phyloP scores from a whole-genome alignment of 2,329 filamentous ascomycete genomes.

The Talaromyces sp. region DNA sequence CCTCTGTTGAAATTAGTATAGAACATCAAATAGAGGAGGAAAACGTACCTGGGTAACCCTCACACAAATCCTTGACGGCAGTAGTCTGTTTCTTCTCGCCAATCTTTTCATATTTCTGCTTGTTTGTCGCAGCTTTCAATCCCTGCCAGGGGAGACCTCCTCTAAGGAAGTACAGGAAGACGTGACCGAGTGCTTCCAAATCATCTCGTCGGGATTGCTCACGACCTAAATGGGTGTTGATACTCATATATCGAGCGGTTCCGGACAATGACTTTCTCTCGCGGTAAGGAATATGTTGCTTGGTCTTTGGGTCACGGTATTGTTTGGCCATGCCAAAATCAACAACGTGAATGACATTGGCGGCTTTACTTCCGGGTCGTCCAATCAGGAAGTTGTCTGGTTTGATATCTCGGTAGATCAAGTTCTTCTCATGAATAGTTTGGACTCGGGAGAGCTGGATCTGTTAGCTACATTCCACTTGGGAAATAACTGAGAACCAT shows the following conservation, averaged over 20 bases:
- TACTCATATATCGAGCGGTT: conserved; percentile 98
- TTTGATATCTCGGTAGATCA: conserved; percentile 99
- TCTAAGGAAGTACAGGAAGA: conserved; percentile 67
- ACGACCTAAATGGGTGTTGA: conserved; percentile 95
- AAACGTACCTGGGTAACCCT: conserved; percentile 72
- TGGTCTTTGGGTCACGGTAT: conserved; percentile 97
- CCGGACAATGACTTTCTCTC: conserved; percentile 96
- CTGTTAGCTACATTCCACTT: conserved; percentile 23
- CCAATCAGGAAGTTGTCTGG: conserved; percentile 99
- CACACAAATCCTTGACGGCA: conserved; percentile 91
- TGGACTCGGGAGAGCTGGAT: conserved; percentile 79
- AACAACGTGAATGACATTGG: conserved; percentile 96
- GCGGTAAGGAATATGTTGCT: conserved; percentile 96
- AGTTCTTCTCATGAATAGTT: conserved; percentile 96
- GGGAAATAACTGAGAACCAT: conserved; percentile 26
- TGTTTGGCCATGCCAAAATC: conserved; percentile 99
- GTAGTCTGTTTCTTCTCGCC: conserved; percentile 99
- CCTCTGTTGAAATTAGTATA: conserved; percentile 53
- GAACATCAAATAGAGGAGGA: background rate
- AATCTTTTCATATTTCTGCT: conserved; percentile 99
- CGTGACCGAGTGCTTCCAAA: conserved; percentile 74
- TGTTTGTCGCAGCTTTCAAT: conserved; percentile 66
- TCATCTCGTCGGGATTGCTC: conserved; percentile 96
- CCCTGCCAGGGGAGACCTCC: conserved; percentile 67
- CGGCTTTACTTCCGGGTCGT: conserved; percentile 83